These are phyloP conservation scores for Fusarium sp. DNA, from an alignment of 2,329 filamentous ascomycete genomes.

Conservation along the genomic window DNA sequence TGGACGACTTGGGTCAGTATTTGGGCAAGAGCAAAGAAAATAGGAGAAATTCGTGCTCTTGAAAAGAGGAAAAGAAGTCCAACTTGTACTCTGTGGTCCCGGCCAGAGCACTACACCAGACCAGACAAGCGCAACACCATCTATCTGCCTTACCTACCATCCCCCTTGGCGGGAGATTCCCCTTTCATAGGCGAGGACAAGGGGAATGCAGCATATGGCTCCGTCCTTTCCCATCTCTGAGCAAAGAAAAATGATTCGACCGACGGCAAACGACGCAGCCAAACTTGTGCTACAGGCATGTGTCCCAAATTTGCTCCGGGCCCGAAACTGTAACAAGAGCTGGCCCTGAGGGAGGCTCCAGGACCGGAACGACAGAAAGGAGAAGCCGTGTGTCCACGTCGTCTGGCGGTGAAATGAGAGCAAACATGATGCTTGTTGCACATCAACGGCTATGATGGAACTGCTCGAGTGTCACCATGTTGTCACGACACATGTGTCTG, in stretches of 20 bases:
- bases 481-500: conserved; percentile 31
- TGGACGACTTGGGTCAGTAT: conserved; percentile 9
- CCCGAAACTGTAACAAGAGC: conserved; percentile 31
- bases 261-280: conserved; percentile 30
- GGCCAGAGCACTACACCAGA: conserved; percentile 29
- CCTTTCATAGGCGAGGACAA: conserved; percentile 25
- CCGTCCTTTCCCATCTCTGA: conserved; percentile 15
- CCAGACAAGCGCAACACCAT: conserved; percentile 26
- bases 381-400: conserved; percentile 27
- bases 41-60: not conserved
- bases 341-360: conserved; percentile 36
- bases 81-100: conserved; percentile 39
- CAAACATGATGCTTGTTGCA: conserved; percentile 47
- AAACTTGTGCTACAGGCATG: conserved; percentile 41
- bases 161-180: conserved; percentile 10
- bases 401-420: conserved; percentile 43
- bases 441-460: conserved; percentile 46
- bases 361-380: conserved; percentile 29
- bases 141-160: not conserved
- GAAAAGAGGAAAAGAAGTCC: conserved; percentile 16
- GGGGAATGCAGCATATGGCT: conserved; percentile 17
- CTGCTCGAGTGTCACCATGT: conserved; percentile 39
- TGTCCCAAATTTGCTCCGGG: conserved; percentile 26
- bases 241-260: conserved; percentile 37
- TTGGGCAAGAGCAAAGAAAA: not conserved